Base-by-base conservation (phyloP, 1,284 basidiomycete species). In the Limonomyces culmigenus region DNA sequence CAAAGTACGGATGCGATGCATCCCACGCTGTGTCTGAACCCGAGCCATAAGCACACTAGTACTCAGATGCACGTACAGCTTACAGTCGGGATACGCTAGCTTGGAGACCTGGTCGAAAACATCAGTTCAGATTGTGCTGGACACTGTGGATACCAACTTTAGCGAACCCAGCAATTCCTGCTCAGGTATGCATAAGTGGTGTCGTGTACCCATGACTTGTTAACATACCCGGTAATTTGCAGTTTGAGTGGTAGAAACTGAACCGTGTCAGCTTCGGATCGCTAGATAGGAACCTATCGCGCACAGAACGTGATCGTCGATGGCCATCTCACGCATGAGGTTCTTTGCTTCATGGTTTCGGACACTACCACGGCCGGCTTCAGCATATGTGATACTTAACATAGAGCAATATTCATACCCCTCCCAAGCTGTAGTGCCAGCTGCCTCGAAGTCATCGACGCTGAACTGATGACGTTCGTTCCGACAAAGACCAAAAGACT, bases 291-390 rank as follows among this genome's bases (percentile, higher is more conserved):
- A 34, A 15, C 10, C 32, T 13, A 12, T 25, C 47, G 62, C 8
- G n/a, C n/a, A n/a, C 25, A 8, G 29, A 35, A 80, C 88, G 58
- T 78, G 69, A 51, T 97, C 86, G 16, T 81, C 86, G 5, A 74
- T 45, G 45, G 70, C 70, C 92, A 97, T 97, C 45, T 78, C 71
- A 52, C 81, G 84, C 83, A 97, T 91, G 41, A 91, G 61, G 47
- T 89, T 91, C 47, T 84, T 74, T 2, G 92, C 93, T 56, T 93
- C 83, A 45, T 86, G 84, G 50, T 88, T 95, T 30, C 92, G 62
- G 15, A 91, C 79, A 38, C n/a, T n/a, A n/a, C n/a, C n/a, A n/a
- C n/a, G n/a, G n/a, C n/a, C n/a, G n/a, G n/a, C n/a, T n/a, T n/a
- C n/a, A n/a, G n/a, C n/a, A n/a, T n/a, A n/a, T n/a, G n/a, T n/a